Conservation (phyloP, 148 eudicot species). For the Silene uniflora region DNA sequence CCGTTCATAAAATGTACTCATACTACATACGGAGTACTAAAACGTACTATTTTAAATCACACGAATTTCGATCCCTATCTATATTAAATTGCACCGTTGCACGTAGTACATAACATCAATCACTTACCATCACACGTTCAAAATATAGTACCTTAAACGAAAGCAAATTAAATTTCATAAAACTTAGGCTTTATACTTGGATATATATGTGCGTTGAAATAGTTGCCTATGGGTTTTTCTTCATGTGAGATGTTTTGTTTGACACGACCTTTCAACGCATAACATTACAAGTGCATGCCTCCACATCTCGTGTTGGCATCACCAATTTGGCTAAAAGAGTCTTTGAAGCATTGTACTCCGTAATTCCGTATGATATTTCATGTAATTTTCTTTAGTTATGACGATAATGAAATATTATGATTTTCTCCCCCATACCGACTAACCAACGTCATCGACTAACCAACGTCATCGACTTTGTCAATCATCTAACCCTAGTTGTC, state of each 20-base stretch:
- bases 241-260: constrained; percentile 10
- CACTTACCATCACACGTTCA: neutral
- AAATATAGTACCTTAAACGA: neutral
- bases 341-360: no score
- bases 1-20: no score
- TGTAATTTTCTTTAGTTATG: no score
- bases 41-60: neutral
- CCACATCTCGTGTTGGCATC: no score
- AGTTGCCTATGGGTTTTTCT: neutral
- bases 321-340: neutral
- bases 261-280: constrained; percentile 4
- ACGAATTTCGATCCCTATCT: neutral
- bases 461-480: no score
- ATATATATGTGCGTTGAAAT: neutral
- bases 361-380: no score
- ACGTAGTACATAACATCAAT: neutral
- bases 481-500: no score
- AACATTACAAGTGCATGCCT: neutral
- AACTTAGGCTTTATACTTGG: neutral
- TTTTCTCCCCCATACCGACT: no score
- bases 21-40: no score
- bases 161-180: neutral
- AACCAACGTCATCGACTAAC: no score
- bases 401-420: no score
- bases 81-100: neutral